Evolutionary conservation across 345 rosid genomes (phyloP).

Genomic region (Populus nigra): DNA sequence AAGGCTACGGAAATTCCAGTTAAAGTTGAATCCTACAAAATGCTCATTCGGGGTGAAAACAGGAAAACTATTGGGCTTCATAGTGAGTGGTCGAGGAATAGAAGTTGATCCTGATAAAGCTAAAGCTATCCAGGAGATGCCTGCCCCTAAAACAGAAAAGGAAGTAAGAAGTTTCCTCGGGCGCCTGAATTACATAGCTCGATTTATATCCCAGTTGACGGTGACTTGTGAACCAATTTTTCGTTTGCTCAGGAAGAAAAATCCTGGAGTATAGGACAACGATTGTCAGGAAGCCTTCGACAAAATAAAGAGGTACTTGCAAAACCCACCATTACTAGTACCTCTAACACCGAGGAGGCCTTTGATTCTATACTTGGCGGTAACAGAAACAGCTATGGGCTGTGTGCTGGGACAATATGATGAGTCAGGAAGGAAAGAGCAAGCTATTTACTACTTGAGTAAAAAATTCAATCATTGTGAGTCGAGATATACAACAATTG

Average conservation of each 20-base stretch:
- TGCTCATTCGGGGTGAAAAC: background rate
- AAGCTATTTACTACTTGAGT: background rate
- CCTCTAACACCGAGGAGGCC: background rate
- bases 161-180: background rate
- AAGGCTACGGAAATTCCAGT: rapidly evolving
- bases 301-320: background rate
- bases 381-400: background rate
- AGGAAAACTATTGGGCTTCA: background rate
- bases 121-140: background rate
- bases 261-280: background rate
- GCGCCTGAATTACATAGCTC: background rate
- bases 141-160: background rate
- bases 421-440: background rate
- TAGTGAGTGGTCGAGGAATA: background rate
- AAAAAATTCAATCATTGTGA: background rate
- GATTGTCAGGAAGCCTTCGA: background rate
- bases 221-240: background rate
- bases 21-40: background rate
- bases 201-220: background rate
- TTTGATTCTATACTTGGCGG: background rate
- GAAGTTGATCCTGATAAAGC: background rate
- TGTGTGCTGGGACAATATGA: background rate
- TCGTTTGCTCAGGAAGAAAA: background rate
- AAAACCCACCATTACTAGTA: background rate
- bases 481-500: background rate